Percentiles rank a stretch among this genome's conserved stretches.
These are phyloP conservation scores for Scheffersomyces quercinus DNA, from an alignment of 1,139 yeast species.

Conservation along the genomic window DNA sequence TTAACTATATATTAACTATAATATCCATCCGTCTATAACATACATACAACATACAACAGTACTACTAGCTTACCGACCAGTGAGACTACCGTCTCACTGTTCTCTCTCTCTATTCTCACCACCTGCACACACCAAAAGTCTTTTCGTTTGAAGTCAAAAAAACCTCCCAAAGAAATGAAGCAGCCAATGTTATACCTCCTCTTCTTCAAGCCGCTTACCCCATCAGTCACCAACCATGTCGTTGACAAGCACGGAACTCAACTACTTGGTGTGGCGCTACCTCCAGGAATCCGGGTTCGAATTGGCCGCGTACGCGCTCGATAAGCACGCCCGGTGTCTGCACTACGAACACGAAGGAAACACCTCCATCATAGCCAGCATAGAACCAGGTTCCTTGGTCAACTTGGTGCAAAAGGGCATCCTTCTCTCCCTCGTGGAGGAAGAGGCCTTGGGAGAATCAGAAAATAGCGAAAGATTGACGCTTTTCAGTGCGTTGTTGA, in stretches of 20 bases:
- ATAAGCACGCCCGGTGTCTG: slow-evolving; percentile 68
- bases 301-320: slow-evolving; percentile 78
- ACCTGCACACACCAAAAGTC: too few relatives aligned
- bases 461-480: slow-evolving; percentile 21
- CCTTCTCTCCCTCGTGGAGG: slow-evolving; percentile 51
- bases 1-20: too few relatives aligned
- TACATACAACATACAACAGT: too few relatives aligned
- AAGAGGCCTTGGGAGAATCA: slow-evolving; percentile 19
- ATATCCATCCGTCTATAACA: too few relatives aligned
- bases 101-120: too few relatives aligned
- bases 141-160: too few relatives aligned
- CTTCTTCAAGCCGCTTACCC: neutral
- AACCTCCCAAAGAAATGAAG: too few relatives aligned
- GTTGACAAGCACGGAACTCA: slow-evolving; percentile 78
- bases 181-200: neutral
- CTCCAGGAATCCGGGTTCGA: slow-evolving; percentile 86
- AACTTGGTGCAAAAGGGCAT: slow-evolving; percentile 84
- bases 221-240: slow-evolving; percentile 52
- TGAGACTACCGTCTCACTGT: too few relatives aligned
- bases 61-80: too few relatives aligned
- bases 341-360: slow-evolving; percentile 52
- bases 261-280: slow-evolving; percentile 91
- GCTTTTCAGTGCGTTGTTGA: slow-evolving; percentile 32
- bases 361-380: slow-evolving; percentile 48
- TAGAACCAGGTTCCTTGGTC: slow-evolving; percentile 71